These are phyloP conservation scores for Protomyces inouyei DNA, from an alignment of 1,139 yeast genomes.

Conservation along the genomic window DNA sequence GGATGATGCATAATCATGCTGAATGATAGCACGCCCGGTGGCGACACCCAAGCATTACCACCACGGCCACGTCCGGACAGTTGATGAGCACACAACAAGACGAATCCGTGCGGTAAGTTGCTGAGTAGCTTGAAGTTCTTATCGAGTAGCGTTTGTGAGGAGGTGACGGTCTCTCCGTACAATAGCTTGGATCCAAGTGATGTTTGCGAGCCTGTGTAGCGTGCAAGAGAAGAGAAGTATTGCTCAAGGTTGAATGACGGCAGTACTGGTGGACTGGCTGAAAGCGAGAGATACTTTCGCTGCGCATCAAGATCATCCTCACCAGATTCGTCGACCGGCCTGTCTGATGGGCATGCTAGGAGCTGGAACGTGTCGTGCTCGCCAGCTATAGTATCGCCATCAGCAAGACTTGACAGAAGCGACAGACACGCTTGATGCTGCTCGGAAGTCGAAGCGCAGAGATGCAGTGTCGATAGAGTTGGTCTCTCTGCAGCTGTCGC, in stretches of 20 bases:
- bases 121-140: slow-evolving; percentile 58
- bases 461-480: slow-evolving; percentile 45
- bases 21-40: slow-evolving; percentile 82
- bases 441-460: not conserved
- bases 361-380: slow-evolving; percentile 11
- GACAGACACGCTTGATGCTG: not conserved
- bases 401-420: not conserved
- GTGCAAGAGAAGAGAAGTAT: slow-evolving; percentile 2
- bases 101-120: slow-evolving; percentile 63
- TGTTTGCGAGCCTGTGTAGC: slow-evolving; percentile 30
- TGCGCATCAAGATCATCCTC: slow-evolving; percentile 13
- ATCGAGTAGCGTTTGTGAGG: slow-evolving; percentile 77
- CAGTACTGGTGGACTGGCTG: not conserved
- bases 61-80: slow-evolving; percentile 92
- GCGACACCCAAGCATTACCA: slow-evolving; percentile 92
- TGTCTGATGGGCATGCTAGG: not conserved
- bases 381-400: not conserved
- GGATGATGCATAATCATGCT: slow-evolving; percentile 52
- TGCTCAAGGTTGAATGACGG: not conserved
- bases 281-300: slow-evolving; percentile 3
- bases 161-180: slow-evolving; percentile 85
- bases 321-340: not conserved
- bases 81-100: slow-evolving; percentile 53
- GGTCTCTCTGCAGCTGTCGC: slow-evolving; percentile 45
- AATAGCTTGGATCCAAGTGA: slow-evolving; percentile 59